A percentile compares a stretch with the other conserved stretches of the same genome.
These are phyloP conservation scores for Funneliformis mosseae DNA, from an alignment of 192 early-diverging fungal genomes.

Conservation along the genomic window DNA sequence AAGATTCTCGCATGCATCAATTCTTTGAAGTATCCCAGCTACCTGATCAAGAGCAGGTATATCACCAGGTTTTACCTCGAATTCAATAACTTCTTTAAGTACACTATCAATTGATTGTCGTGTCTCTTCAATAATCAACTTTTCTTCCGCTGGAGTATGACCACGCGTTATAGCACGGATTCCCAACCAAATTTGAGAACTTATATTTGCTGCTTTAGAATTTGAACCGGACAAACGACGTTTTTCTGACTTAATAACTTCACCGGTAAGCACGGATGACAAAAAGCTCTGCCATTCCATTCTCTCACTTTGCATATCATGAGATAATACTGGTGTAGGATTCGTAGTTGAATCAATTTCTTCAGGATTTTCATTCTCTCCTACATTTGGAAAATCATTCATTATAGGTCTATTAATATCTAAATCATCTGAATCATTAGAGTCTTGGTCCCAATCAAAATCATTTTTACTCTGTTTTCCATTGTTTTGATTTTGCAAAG, in stretches of 20 bases:
- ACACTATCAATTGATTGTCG: slow-evolving; percentile 60
- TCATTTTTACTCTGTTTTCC: background rate
- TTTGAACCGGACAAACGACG: slow-evolving; percentile 61
- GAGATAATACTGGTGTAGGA: background rate
- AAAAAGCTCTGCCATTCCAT: slow-evolving; percentile 88
- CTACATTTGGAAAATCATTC: background rate
- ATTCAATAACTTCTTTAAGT: slow-evolving; percentile 66
- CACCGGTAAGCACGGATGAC: slow-evolving; percentile 75
- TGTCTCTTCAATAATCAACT: slow-evolving; percentile 64
- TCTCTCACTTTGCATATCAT: slow-evolving; percentile 64
- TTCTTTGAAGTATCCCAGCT: slow-evolving; percentile 66
- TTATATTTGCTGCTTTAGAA: background rate
- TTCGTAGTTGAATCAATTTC: background rate
- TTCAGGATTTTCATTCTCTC: background rate
- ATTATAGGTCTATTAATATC: background rate
- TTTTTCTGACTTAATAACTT: slow-evolving; percentile 84
- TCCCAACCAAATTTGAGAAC: slow-evolving; percentile 70
- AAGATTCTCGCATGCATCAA: slow-evolving; percentile 79
- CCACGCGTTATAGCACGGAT: slow-evolving; percentile 67
- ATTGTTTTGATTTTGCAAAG: background rate
- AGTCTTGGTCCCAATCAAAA: slow-evolving; percentile 13
- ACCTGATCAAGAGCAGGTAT: slow-evolving; percentile 60
- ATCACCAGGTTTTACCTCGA: slow-evolving; percentile 47
- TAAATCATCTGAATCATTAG: slow-evolving; percentile 23
- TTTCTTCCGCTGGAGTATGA: slow-evolving; percentile 64